Conservation (phyloP, 306 rosid genomes). For the Begonia masoniana region DNA sequence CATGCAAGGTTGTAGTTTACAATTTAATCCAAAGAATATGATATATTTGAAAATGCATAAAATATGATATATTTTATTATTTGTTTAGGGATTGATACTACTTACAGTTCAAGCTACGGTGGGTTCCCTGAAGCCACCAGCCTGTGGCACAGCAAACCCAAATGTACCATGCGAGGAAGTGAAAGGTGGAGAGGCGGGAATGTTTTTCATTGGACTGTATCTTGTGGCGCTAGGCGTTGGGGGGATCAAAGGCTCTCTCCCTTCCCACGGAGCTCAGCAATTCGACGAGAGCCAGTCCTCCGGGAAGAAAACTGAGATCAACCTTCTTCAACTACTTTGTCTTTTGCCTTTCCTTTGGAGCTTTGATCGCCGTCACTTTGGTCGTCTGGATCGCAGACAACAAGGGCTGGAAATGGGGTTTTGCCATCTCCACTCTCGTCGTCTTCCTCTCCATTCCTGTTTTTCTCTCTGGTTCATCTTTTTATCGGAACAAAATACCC, state of each 20-base stretch:
- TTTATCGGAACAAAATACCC: constrained; percentile 62
- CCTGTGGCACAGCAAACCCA: constrained; percentile 23
- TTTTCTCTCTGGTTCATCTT: constrained; percentile 57
- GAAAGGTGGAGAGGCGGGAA: constrained; percentile 27
- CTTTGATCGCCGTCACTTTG: constrained; percentile 73
- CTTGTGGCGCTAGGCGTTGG: constrained; percentile 88
- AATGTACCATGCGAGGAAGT: constrained; percentile 34
- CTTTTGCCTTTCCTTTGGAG: constrained; percentile 73
- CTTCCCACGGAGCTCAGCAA: constrained; percentile 87
- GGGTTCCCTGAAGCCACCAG: constrained; percentile 50
- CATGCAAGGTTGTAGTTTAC: no score
- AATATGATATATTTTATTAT: no score
- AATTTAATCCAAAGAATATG: no score
- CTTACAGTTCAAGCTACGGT: constrained; percentile 71
- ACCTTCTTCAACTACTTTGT: constrained; percentile 93
- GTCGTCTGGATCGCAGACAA: constrained; percentile 97
- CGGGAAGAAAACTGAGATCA: constrained; percentile 76
- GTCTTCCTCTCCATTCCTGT: constrained; percentile 57
- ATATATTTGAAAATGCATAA: no score
- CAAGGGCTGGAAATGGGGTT: constrained; percentile 98
- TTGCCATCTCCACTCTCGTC: constrained; percentile 62
- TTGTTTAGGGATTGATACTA: constrained; percentile 61
- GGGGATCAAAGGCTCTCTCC: constrained; percentile 80
- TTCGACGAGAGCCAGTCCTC: constrained; percentile 48
- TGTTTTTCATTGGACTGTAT: constrained; percentile 71